These are phyloP conservation scores for Candida piceae DNA, from an alignment of 805 yeast species.

Conservation along the genomic window DNA sequence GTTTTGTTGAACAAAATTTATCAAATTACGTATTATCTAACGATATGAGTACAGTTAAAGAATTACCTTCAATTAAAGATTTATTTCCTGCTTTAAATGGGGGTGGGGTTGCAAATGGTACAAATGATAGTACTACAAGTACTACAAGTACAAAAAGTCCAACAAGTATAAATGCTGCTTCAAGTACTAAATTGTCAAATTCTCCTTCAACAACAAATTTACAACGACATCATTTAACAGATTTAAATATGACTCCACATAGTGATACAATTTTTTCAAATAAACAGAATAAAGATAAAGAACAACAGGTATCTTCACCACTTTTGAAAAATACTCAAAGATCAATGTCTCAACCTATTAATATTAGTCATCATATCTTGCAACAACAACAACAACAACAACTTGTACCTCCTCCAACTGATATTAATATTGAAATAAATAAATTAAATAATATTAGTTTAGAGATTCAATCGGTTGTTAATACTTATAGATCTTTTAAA, in stretches of 20 bases:
- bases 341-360: conserved; percentile 7
- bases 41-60: conserved; percentile 4
- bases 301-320: neutral
- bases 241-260: neutral
- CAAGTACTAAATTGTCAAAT: neutral
- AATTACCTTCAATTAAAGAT: conserved; percentile 21
- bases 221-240: conserved; percentile 1
- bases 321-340: conserved; percentile 2
- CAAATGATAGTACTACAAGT: neutral
- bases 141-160: too few relatives aligned
- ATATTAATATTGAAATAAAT: conserved; percentile 10
- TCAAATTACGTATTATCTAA: neutral
- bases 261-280: too few relatives aligned
- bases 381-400: conserved; percentile 1
- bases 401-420: conserved; percentile 1
- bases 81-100: conserved; percentile 15
- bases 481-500: conserved; percentile 6
- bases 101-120: conserved; percentile 2
- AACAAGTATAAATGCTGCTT: too few relatives aligned
- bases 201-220: conserved; percentile 2
- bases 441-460: conserved; percentile 14
- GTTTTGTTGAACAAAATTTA: neutral
- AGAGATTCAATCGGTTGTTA: conserved; percentile 15
- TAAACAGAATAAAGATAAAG: too few relatives aligned
- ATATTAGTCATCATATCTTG: conserved; percentile 1